Evolutionary conservation across 2,329 filamentous ascomycete species (phyloP), one percentile per base, ranked within the genome.

Genomic region (Lasiodiplodia sp.): DNA sequence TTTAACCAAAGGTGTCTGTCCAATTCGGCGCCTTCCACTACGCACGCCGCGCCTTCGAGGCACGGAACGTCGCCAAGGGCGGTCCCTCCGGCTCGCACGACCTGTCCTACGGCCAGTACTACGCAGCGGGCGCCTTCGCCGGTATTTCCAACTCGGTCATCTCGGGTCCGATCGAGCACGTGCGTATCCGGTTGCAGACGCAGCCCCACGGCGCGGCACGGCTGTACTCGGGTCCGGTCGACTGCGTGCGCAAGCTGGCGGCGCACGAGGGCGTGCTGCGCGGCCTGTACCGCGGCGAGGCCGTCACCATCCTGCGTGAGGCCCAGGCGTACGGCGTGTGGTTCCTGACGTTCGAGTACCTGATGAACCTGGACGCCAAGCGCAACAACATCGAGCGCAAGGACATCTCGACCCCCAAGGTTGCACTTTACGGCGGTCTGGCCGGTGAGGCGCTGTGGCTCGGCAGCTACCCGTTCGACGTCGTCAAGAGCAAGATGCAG

Each of bases 401-500:
- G 75, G 89, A 96, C 0, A 89, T 99, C 47, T 89, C 93, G 18
- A 90, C 88, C 65, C 90, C 90, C 80, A 98, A 97, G 83, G 89
- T 99, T 62, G 96, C 96, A 14, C 83, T 93, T 14, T 99, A 98
- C 79, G 96, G 96, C 72, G 96, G 96, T 55, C 81, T 99, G 51
- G 96, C 96, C 0, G 96, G 96, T 73, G 96, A 99, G 85, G 93
- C 90, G 65, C 87, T 99, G 68, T 99, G 96, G 96, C 84, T 99
- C 67, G 87, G 87, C 44, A 97, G 93, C 77, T 99, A 99, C 82
- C 96, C 96, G 25, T 91, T 99, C 72, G 96, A 99, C 82, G 95
- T 99, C 34, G 83, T 99, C 82, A 99, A 99, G 91, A 97, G 93
- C 82, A 98, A 97, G 88, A 97, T 98, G 95, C 96, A 99, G 87